Evolutionary conservation across 352 stramenopile species (phyloP).

Genomic region (Pythium brachiatum): DNA sequence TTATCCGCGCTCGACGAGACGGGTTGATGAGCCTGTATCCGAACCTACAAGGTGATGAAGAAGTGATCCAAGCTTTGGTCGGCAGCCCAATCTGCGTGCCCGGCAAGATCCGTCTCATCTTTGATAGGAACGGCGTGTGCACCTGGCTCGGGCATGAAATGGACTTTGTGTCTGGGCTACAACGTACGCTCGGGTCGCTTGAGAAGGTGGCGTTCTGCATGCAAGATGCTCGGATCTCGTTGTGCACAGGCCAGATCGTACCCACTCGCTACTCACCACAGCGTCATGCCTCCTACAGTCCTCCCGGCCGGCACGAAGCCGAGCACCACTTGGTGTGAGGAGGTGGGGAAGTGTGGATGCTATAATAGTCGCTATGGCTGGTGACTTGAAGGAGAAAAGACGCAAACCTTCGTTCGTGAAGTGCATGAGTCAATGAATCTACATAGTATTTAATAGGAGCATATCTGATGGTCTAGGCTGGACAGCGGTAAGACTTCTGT

Average conservation of each 20-base stretch:
- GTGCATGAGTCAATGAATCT: no score
- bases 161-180: constrained; percentile 51
- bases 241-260: constrained; percentile 48
- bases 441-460: no score
- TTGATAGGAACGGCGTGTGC: constrained; percentile 36
- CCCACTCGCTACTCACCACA: not conserved
- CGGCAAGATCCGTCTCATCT: constrained; percentile 53
- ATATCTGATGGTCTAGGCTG: no score
- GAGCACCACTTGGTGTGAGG: not conserved
- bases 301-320: not conserved
- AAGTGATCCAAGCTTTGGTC: constrained; percentile 51
- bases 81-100: constrained; percentile 35
- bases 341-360: no score
- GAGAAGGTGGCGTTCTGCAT: constrained; percentile 43
- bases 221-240: constrained; percentile 45
- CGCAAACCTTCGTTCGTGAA: no score
- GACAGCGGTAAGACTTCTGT: no score
- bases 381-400: no score
- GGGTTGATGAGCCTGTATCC: constrained; percentile 47
- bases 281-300: not conserved
- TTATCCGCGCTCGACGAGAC: constrained; percentile 37
- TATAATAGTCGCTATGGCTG: no score
- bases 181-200: constrained; percentile 44
- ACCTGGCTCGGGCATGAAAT: constrained; percentile 62
- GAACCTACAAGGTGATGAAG: constrained; percentile 34